phyloP scores from a whole-genome alignment of 108 stramenopile genomes.

The Skeletonema grethae region DNA sequence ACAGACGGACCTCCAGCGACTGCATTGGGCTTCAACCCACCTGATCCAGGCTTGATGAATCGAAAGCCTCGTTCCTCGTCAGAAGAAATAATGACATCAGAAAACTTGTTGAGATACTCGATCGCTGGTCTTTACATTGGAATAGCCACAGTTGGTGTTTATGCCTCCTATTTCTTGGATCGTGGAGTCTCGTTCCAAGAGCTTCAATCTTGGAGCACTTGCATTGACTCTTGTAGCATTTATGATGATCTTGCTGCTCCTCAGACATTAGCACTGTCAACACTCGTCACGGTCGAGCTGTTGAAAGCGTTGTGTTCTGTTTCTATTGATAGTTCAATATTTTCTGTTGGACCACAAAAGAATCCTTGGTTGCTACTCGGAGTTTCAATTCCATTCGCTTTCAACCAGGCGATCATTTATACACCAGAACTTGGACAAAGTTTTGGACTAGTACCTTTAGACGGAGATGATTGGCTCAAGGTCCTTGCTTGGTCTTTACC shows the following conservation, averaged over 20 bases:
- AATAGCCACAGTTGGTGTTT: constrained; percentile 91
- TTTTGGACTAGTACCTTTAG: constrained; percentile 86
- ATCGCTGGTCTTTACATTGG: constrained; percentile 95
- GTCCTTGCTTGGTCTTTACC: constrained; percentile 84
- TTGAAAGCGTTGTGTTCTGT: constrained; percentile 93
- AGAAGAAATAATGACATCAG: constrained; percentile 92
- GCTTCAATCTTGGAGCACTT: constrained; percentile 59
- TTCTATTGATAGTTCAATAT: constrained; percentile 87
- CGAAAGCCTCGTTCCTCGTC: constrained; percentile 82
- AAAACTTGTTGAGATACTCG: constrained; percentile 88
- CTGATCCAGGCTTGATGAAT: constrained; percentile 89
- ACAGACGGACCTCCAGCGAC: constrained; percentile 98
- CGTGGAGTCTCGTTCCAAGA: constrained; percentile 58
- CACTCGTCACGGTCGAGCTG: constrained; percentile 96
- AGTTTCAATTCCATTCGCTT: constrained; percentile 81
- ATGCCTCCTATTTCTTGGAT: constrained; percentile 86
- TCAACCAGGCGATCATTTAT: constrained; percentile 91
- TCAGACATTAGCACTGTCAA: constrained; percentile 91
- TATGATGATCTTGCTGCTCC: constrained; percentile 70
- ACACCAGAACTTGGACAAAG: constrained; percentile 72
- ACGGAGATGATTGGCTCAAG: constrained; percentile 74
- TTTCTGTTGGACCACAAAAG: constrained; percentile 86
- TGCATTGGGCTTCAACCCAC: constrained; percentile 97
- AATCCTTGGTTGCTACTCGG: constrained; percentile 91
- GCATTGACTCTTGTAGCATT: constrained; percentile 48